Conservation (phyloP, 257 asterid genomes). For the Mitragyna speciosa region DNA sequence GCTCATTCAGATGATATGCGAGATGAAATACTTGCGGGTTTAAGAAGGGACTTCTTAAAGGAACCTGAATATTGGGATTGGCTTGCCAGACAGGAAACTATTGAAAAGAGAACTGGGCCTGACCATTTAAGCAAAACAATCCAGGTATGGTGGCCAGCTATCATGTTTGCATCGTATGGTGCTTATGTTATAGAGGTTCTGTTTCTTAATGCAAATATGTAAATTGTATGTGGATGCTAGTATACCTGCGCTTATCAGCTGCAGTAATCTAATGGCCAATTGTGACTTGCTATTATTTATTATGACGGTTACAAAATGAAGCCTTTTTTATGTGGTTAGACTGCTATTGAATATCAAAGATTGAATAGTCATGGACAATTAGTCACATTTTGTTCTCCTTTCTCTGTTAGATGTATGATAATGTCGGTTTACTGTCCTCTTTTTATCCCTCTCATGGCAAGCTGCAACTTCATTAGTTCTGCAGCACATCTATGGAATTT, state of each 20-base stretch:
- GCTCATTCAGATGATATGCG: conserved; percentile 60
- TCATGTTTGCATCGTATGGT: neutral
- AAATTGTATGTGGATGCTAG: too few relatives aligned
- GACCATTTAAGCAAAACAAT: conserved; percentile 50
- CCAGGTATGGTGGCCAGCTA: conserved; percentile 44
- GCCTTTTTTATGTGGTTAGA: neutral
- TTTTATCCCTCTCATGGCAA: neutral
- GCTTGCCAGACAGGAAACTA: conserved; percentile 68
- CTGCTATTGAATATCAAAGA: neutral
- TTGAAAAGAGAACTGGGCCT: conserved; percentile 23
- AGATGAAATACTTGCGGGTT: conserved; percentile 53
- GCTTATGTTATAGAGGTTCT: neutral
- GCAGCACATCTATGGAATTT: neutral
- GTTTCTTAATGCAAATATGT: neutral
- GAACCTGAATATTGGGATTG: conserved; percentile 86
- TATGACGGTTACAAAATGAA: neutral
- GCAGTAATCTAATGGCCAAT: neutral
- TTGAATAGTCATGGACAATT: neutral
- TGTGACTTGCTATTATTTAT: neutral
- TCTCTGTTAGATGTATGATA: neutral
- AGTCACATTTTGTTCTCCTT: neutral
- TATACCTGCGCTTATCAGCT: neutral
- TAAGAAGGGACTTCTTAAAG: conserved; percentile 62
- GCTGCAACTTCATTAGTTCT: neutral
- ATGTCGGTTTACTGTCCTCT: neutral